Evolutionary conservation across 75 land plant genomes (phyloP).

Genomic region (Picea sitchensis): DNA sequence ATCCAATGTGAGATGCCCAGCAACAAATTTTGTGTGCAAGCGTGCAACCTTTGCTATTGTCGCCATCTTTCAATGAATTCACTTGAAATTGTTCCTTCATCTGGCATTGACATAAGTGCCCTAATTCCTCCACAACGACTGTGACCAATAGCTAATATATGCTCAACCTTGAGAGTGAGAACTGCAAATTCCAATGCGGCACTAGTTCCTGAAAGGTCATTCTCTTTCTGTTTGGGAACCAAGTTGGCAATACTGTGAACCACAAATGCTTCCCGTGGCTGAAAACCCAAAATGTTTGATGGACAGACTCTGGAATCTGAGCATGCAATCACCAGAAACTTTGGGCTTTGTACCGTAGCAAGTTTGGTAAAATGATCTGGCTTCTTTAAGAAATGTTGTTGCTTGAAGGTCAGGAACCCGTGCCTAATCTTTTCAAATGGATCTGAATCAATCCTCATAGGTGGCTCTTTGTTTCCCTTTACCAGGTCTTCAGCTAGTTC

Average conservation of each 20-base stretch:
- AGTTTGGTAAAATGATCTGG: conserved; percentile 51
- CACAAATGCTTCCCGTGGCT: conserved; percentile 90
- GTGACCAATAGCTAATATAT: conserved; percentile 80
- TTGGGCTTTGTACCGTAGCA: conserved; percentile 62
- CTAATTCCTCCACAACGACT: conserved; percentile 86
- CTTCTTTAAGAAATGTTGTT: conserved; percentile 43
- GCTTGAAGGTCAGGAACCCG: conserved; percentile 57
- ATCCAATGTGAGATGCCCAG: no score
- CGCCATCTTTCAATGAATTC: no score
- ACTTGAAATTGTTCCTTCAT: conserved; percentile 41
- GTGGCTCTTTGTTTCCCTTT: not conserved
- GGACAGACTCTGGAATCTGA: conserved; percentile 94
- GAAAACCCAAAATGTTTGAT: conserved; percentile 66
- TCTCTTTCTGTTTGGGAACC: conserved; percentile 56
- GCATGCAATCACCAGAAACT: conserved; percentile 93
- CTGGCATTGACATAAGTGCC: conserved; percentile 72
- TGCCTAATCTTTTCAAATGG: conserved; percentile 41
- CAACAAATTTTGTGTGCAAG: no score
- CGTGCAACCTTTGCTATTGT: no score
- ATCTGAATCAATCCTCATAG: conserved; percentile 12
- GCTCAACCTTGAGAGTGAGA: conserved; percentile 55
- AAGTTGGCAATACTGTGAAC: conserved; percentile 83
- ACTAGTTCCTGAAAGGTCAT: conserved; percentile 54
- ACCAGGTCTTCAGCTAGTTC: conserved; percentile 27
- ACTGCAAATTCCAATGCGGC: conserved; percentile 90